Evolutionary conservation across 106 monocot species (phyloP).

Genomic region (Apostasia shenzhenica): DNA sequence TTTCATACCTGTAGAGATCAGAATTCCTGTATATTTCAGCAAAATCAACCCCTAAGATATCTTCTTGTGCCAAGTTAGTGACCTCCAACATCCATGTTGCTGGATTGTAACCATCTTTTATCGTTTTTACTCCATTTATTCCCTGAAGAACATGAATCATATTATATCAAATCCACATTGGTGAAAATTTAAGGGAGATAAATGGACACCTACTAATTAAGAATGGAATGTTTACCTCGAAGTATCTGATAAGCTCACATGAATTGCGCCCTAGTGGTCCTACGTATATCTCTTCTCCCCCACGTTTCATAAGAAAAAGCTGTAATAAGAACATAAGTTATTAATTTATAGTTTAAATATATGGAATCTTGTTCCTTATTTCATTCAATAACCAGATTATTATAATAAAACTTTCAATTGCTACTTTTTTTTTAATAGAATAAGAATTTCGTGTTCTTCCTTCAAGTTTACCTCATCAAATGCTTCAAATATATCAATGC

Average conservation of each 20-base stretch:
- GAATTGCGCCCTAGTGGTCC: background rate
- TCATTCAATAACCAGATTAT: background rate
- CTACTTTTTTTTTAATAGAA: background rate
- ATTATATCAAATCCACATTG: no score
- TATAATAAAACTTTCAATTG: background rate
- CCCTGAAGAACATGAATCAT: background rate
- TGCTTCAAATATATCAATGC: slow-evolving; percentile 29
- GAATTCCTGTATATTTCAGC: slow-evolving; percentile 1
- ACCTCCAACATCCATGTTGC: slow-evolving; percentile 6
- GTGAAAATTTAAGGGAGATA: no score
- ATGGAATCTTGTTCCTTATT: background rate
- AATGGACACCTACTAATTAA: no score
- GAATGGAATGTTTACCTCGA: no score
- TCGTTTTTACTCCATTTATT: background rate
- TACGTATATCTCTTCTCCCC: background rate
- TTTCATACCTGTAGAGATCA: background rate
- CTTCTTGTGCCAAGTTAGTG: slow-evolving; percentile 1
- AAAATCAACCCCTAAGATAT: slow-evolving; percentile 1
- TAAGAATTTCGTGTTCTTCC: background rate
- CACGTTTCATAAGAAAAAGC: no score
- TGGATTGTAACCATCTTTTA: slow-evolving; percentile 3
- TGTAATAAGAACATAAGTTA: no score
- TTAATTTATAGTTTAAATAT: background rate
- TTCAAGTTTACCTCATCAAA: slow-evolving; percentile 15
- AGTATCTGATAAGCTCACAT: background rate